Conservation (phyloP, 345 rosid species). For the Moricandia moricandioides region DNA sequence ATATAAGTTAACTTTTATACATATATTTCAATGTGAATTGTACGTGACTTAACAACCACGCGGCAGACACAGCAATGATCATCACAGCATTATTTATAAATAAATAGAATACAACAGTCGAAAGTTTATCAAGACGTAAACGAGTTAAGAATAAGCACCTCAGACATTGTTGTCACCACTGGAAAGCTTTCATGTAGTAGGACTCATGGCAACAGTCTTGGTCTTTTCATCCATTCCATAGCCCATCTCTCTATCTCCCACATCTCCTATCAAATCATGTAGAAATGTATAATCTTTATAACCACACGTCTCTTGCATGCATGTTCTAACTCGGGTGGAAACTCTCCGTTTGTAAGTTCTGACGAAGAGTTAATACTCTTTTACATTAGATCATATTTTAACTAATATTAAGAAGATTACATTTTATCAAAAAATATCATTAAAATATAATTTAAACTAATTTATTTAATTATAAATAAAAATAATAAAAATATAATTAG, state of each 20-base stretch:
- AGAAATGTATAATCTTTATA: not conserved
- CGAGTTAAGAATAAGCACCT: not conserved
- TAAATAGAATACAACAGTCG: not conserved
- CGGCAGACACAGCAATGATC: not conserved
- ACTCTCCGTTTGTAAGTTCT: not conserved
- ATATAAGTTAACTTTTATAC: too few species aligned
- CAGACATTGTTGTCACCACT: constrained; percentile 17
- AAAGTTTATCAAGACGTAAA: not conserved
- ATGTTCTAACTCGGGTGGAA: not conserved
- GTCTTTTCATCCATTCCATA: not conserved
- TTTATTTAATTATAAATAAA: too few species aligned
- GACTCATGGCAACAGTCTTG: not conserved
- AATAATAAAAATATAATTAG: too few species aligned
- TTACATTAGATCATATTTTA: too few species aligned
- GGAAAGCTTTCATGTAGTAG: not conserved
- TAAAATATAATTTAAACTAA: too few species aligned
- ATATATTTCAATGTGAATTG: not conserved
- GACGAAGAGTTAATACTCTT: too few species aligned
- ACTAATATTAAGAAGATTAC: too few species aligned
- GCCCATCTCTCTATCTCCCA: constrained; percentile 5
- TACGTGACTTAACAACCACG: not conserved
- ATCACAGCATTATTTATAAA: not conserved
- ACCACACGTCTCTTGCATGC: not conserved
- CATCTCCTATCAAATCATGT: not conserved
- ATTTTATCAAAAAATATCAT: too few species aligned